Conservation (phyloP, 2,329 filamentous ascomycete species). For the Atkinsonella texensis region DNA sequence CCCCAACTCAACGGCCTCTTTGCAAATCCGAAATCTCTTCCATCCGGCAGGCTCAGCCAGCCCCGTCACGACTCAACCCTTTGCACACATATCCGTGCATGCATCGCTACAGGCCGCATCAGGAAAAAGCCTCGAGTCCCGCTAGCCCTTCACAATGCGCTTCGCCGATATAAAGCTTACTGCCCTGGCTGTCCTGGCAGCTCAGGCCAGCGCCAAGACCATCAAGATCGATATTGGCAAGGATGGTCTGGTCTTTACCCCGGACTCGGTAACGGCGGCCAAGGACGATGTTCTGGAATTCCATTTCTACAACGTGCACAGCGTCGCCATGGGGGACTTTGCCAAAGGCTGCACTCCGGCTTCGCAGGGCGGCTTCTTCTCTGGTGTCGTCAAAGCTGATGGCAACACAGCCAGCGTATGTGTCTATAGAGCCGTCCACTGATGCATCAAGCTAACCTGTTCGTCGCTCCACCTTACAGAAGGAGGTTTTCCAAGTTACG, state of each 20-base stretch:
- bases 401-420: not conserved
- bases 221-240: constrained; percentile 30
- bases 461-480: constrained; percentile 1
- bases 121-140: not conserved
- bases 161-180: constrained; percentile 6
- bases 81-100: not conserved
- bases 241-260: constrained; percentile 26
- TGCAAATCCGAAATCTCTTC: no score
- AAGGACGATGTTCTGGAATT: constrained; percentile 37
- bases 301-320: constrained; percentile 36
- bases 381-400: constrained; percentile 5
- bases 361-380: constrained; percentile 7
- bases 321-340: constrained; percentile 33
- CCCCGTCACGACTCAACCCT: not conserved
- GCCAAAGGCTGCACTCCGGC: constrained; percentile 33
- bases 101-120: not conserved
- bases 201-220: constrained; percentile 14
- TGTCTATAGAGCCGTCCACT: no score
- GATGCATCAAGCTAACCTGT: constrained; percentile 3
- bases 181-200: constrained; percentile 9
- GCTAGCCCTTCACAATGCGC: constrained; percentile 6
- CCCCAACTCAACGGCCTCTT: no score
- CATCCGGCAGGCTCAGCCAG: no score
- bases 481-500: constrained; percentile 13
- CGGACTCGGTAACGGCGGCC: constrained; percentile 22